Evolutionary conservation across 1,139 yeast genomes (phyloP), one percentile per base, ranked within the genome.

Genomic region (Hansenula sp.): DNA sequence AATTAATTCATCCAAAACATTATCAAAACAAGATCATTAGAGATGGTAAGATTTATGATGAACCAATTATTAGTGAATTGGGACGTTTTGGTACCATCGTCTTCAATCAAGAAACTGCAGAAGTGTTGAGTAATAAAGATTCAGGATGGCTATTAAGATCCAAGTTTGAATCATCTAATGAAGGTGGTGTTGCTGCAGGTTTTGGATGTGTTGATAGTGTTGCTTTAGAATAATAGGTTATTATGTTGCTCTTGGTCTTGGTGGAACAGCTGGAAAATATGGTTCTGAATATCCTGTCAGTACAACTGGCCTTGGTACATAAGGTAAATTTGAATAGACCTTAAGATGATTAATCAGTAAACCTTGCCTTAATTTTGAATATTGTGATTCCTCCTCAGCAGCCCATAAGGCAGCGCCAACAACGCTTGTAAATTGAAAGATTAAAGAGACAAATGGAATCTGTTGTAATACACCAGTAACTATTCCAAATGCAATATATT

Each of bases 111-210:
- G 60, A 70, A 10, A 62, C 72, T 1, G 83, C 85, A 3, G 72
- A 77, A 34, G 69, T 85, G 10, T 58, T 78, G 39, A 61, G 70
- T 40, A 93, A 93, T 61, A 78, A 79, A 36, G 77, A 77, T 52
- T 79, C 90, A 1, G 98, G 97, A 6, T 88, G 88, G 79, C 72
- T 93, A 51, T 70, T 93, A 55, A 79, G 99, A 65, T 88, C 97
- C 3, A 93, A 93, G 64, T 79, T 90, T 47, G 84, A 88, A 53
- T 71, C 84, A 3, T 85, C 96, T 45, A 82, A 93, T 64, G 99
- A 93, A 69, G 99, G 99, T 41, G 99, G 99, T 33, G 97, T 93
- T 30, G 98, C 98, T 28, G 98, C 99, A 13, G 99, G 99, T 0
- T 93, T 87, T 66, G 99, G 98, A 11, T 90, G 97, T 65, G 89